These are phyloP conservation scores for Neophaeococcomyces mojaviensis DNA, from an alignment of 2,329 filamentous ascomycete genomes.

Conservation along the genomic window DNA sequence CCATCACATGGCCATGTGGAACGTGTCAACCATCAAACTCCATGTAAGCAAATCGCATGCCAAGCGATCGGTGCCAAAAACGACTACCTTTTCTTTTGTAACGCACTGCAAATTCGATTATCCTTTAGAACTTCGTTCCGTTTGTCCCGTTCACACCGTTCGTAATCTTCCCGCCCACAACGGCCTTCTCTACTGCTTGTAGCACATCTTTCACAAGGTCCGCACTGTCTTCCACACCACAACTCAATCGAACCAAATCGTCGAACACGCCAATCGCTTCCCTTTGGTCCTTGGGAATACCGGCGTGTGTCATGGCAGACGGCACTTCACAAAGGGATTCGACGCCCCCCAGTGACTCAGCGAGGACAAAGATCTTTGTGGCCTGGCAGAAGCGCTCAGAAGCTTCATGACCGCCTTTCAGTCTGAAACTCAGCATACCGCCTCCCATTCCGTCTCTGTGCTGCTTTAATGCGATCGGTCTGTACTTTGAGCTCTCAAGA, in stretches of 20 bases:
- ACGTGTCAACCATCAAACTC: no score
- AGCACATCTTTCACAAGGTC: slow-evolving; percentile 77
- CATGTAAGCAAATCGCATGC: no score
- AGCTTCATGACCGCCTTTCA: slow-evolving; percentile 75
- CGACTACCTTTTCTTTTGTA: no score
- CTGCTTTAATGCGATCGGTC: slow-evolving; percentile 76
- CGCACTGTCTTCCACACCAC: slow-evolving; percentile 82
- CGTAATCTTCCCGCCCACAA: slow-evolving; percentile 44
- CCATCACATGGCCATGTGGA: no score
- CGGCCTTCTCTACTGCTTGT: slow-evolving; percentile 72
- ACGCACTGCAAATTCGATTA: no score
- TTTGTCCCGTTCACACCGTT: slow-evolving; percentile 29
- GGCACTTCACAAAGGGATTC: slow-evolving; percentile 90
- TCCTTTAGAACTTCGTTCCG: neutral
- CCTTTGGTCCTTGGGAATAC: slow-evolving; percentile 81
- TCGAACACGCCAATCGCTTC: slow-evolving; percentile 93
- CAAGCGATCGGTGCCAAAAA: no score
- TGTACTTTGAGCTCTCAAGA: slow-evolving; percentile 77
- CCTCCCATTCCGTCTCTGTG: slow-evolving; percentile 91
- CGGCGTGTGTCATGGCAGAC: slow-evolving; percentile 92
- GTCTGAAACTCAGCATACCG: slow-evolving; percentile 95
- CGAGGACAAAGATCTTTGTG: slow-evolving; percentile 85
- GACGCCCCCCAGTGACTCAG: slow-evolving; percentile 85
- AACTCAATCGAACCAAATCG: slow-evolving; percentile 87
- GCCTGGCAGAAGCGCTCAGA: slow-evolving; percentile 87